Base-by-base conservation (phyloP, 2,329 filamentous ascomycete genomes). In the Plenodomus tracheiphilus region DNA sequence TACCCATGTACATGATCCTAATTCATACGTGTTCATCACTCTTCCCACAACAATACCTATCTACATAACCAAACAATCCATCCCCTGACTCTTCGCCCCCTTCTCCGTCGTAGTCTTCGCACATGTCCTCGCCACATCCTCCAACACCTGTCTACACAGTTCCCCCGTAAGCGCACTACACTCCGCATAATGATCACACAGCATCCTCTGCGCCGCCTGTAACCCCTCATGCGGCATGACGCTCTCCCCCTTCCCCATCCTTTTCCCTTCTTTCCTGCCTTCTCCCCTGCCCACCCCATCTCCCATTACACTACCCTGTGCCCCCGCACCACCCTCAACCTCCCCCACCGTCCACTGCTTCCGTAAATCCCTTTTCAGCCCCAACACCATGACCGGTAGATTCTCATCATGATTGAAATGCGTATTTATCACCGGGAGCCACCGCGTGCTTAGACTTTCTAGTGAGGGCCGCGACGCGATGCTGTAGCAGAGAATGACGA, bases 131-230 rank as follows among this genome's bases (percentile, higher is more conserved):
- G 81, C 81, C 17, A 86, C 74, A 64, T 86, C 83, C 60, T 86
- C 82, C 49, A 85, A 76, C 0, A 82, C 81, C 65, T 85, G 79
- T 25, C 73, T 72, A 55, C 84, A 80, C 34, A 86, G 69, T 68
- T 85, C 80, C 2, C 83, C 83, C 5, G 83, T 85, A 34, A 81
- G 32, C 35, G 83, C 82, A 52, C 81, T 84, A 56, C 83, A 86
- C 62, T 86, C 83, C 3, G 81, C 83, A 67, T 86, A 86, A 30
- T 77, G 73, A 72, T 86, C 83, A 64, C 79, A 83, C 19, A 81
- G 74, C 70, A 85, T 79, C 57, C 82, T 79, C 57, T 84, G 81
- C 15, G 83, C 82, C 6, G 82, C 56, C 13, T 68, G 64, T 6
- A 79, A 39, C 2, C 71, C 78, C 56, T 79, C 77, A 39, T 82